Conservation (phyloP, 2,329 filamentous ascomycete species). For the Bipolaris victoriae region DNA sequence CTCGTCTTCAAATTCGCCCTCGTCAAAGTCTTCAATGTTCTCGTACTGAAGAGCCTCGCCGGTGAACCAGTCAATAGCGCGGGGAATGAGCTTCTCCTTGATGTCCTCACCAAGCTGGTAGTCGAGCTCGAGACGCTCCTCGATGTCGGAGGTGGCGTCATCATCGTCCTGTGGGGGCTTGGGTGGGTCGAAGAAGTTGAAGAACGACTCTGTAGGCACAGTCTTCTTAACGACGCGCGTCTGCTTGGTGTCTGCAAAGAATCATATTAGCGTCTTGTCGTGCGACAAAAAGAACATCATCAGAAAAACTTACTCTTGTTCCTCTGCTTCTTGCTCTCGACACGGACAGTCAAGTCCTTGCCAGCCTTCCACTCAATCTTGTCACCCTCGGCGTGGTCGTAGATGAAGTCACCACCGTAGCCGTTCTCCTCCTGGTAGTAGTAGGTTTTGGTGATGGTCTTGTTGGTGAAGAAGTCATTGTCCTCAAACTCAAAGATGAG, state of each 20-base stretch:
- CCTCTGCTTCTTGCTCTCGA: constrained; percentile 99
- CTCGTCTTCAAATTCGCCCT: constrained; percentile 84
- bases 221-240: constrained; percentile 99
- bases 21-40: constrained; percentile 84
- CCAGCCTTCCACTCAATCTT: constrained; percentile 96
- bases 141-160: constrained; percentile 85
- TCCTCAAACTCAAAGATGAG: constrained; percentile 96
- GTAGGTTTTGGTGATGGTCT: constrained; percentile 96
- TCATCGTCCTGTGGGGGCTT: constrained; percentile 79
- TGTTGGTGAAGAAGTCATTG: constrained; percentile 98
- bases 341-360: constrained; percentile 89
- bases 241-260: constrained; percentile 88
- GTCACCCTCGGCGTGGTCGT: constrained; percentile 97
- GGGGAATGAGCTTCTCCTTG: constrained; percentile 99
- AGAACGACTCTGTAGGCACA: constrained; percentile 95
- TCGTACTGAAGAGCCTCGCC: constrained; percentile 97
- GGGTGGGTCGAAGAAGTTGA: constrained; percentile 97
- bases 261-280: constrained; percentile 20
- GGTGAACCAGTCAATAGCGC: constrained; percentile 99
- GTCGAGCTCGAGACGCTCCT: constrained; percentile 96
- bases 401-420: constrained; percentile 99
- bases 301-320: constrained; percentile 83
- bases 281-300: too few relatives aligned
- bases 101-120: constrained; percentile 99
- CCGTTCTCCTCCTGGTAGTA: constrained; percentile 99